These are phyloP conservation scores for Penicillium cosmopolitanum DNA, from an alignment of 495 filamentous ascomycete species.

Conservation along the genomic window DNA sequence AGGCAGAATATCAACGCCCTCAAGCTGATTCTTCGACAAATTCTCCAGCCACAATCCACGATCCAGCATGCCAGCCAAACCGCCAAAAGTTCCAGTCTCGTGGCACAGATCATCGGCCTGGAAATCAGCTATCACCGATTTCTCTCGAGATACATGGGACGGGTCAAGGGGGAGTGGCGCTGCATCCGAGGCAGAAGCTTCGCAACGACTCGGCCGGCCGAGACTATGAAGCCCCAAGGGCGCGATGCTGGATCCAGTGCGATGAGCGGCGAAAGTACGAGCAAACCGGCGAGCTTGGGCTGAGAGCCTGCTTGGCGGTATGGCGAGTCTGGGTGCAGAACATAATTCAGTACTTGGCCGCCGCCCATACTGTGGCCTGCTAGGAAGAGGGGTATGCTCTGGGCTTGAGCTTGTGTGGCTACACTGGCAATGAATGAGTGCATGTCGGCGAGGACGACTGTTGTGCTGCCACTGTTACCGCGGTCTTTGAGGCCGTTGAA, in stretches of 20 bases:
- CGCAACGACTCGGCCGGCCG: constrained; percentile 63
- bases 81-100: constrained; percentile 78
- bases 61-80: constrained; percentile 73
- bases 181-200: constrained; percentile 58
- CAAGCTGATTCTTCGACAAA: not conserved
- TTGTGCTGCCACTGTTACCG: constrained; percentile 73
- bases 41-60: constrained; percentile 45
- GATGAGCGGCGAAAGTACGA: constrained; percentile 72
- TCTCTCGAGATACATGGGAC: constrained; percentile 64
- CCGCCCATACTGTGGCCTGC: constrained; percentile 90
- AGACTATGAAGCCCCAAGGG: constrained; percentile 60
- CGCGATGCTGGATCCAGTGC: constrained; percentile 63
- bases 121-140: constrained; percentile 41
- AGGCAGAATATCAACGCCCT: constrained; percentile 20
- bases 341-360: constrained; percentile 54
- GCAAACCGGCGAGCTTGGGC: constrained; percentile 61
- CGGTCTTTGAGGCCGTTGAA: constrained; percentile 50
- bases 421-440: constrained; percentile 61
- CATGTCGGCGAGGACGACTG: constrained; percentile 74
- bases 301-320: constrained; percentile 35
- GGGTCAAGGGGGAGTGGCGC: constrained; percentile 55
- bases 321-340: constrained; percentile 26
- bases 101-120: constrained; percentile 69
- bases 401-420: constrained; percentile 34
- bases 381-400: constrained; percentile 71